Evolutionary conservation across 768 basidiomycete species (phyloP).

Genomic region (Flagelloscypha sp.): DNA sequence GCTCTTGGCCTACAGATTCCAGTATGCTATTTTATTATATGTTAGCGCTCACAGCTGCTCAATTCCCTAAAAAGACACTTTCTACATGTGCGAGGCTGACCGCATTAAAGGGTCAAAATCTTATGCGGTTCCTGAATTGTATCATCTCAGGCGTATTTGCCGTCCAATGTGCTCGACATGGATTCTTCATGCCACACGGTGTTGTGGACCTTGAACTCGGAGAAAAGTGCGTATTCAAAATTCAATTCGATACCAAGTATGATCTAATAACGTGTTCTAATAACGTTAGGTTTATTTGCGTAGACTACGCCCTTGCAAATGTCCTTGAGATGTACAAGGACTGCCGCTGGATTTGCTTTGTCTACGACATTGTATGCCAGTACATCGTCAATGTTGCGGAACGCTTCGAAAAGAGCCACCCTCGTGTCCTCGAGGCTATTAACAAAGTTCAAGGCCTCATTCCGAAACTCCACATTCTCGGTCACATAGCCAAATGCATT

Average conservation of each 20-base stretch:
- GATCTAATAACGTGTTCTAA: too few species aligned
- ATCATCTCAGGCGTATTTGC: constrained; percentile 9
- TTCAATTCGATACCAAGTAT: background rate
- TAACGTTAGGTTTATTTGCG: constrained; percentile 13
- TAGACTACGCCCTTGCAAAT: constrained; percentile 15
- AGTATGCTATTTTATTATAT: background rate
- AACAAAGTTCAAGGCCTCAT: constrained; percentile 8
- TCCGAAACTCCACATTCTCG: constrained; percentile 18
- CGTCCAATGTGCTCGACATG: constrained; percentile 9
- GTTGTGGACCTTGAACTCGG: constrained; percentile 21
- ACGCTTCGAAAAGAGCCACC: constrained; percentile 6
- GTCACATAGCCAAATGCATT: constrained; percentile 19
- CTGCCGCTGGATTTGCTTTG: background rate
- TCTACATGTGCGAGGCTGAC: constrained; percentile 9
- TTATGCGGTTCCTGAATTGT: constrained; percentile 1
- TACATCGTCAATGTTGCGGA: constrained; percentile 12
- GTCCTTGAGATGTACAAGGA: constrained; percentile 2
- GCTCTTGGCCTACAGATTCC: background rate
- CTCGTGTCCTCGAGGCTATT: constrained; percentile 8
- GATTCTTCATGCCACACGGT: constrained; percentile 9
- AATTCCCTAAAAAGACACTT: constrained; percentile 3
- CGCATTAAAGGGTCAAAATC: constrained; percentile 6
- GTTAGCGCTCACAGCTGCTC: background rate
- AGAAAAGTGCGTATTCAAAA: constrained; percentile 14
- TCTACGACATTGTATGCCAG: constrained; percentile 20